Evolutionary conservation across 768 basidiomycete genomes (phyloP), one percentile per base, ranked within the genome.

Genomic region (Auricularia sp.): DNA sequence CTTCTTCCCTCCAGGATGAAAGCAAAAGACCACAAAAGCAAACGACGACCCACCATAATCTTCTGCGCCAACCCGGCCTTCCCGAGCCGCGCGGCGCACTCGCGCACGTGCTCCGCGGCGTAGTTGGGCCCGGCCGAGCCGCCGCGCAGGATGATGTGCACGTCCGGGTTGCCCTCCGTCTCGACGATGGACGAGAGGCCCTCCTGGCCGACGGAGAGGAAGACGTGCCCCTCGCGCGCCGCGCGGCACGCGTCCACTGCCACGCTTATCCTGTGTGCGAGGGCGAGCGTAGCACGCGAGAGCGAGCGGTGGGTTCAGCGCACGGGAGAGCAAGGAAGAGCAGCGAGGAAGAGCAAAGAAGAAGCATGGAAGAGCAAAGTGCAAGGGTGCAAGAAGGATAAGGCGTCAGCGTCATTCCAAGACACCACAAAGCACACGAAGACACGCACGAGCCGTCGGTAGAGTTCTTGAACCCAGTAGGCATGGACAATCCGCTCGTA

Each of bases 381-480:
- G 39, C 7, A 42, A 14, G 12, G 39, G 39, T 0, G 39, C 7
- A 42, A 14, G 39, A 42, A 42, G 3, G 2, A 29, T 29, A 29
- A 29, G 29, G 29, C 29, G 29, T 29, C 29, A 29, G 29, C 2
- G 29, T 29, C 29, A 0, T 29, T 29, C 29, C 29, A 29, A 29
- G 1, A 2, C 23, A 1, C 23, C 29, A 29, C 29, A 29, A 29
- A 29, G 29, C 29, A 29, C 29, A 29, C 29, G 29, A 29, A 29
- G 29, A 29, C 29, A 42, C 39, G 39, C 39, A 42, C 53, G 53
- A 54, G 44, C 97, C 97, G 70, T 98, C 97, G 1, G 96, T 98
- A 11, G 91, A 91, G 71, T 99, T 99, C 78, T 99, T 99, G 85
- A 99, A 98, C 7, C 97, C 97, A 3, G 94, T 93, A 2, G 91